These are phyloP conservation scores for Samsoniella hepiali DNA, from an alignment of 2,329 filamentous ascomycete genomes.

Conservation along the genomic window DNA sequence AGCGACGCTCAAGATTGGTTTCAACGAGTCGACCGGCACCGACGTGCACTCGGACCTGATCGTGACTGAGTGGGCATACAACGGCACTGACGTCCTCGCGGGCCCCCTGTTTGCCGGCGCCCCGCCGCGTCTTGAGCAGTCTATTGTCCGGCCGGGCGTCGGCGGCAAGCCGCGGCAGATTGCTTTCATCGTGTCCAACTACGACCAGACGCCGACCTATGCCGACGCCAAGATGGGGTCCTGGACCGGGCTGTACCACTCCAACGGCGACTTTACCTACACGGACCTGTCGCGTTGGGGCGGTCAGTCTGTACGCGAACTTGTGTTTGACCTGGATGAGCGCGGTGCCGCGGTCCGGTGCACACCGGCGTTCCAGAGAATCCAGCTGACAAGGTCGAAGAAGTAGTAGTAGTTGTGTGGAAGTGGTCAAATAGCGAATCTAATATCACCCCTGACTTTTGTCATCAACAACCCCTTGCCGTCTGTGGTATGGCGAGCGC, in stretches of 20 bases:
- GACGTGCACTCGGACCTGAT: slow-evolving; percentile 15
- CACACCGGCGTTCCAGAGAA: background rate
- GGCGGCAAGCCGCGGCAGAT: background rate
- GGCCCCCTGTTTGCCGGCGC: background rate
- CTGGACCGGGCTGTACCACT: slow-evolving; percentile 5
- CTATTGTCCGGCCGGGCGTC: background rate
- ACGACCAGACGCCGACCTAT: slow-evolving; percentile 5
- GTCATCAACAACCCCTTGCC: too few species aligned
- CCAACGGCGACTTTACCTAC: background rate
- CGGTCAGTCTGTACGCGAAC: background rate
- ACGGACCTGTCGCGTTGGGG: background rate
- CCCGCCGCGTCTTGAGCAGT: slow-evolving; percentile 6
- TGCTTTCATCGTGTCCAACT: slow-evolving; percentile 8
- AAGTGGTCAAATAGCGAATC: too few species aligned
- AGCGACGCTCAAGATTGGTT: slow-evolving; percentile 18
- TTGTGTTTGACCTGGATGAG: slow-evolving; percentile 10
- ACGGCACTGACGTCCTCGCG: slow-evolving; percentile 20
- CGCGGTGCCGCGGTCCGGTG: slow-evolving; percentile 1
- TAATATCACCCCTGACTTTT: too few species aligned
- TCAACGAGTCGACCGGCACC: slow-evolving; percentile 18
- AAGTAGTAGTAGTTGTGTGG: background rate
- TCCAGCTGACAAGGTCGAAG: background rate
- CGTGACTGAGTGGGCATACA: slow-evolving; percentile 20
- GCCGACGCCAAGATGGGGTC: background rate
- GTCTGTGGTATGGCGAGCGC: too few species aligned